phyloP scores from a whole-genome alignment of 208 protist species.

The Trypanosoma brucei region DNA sequence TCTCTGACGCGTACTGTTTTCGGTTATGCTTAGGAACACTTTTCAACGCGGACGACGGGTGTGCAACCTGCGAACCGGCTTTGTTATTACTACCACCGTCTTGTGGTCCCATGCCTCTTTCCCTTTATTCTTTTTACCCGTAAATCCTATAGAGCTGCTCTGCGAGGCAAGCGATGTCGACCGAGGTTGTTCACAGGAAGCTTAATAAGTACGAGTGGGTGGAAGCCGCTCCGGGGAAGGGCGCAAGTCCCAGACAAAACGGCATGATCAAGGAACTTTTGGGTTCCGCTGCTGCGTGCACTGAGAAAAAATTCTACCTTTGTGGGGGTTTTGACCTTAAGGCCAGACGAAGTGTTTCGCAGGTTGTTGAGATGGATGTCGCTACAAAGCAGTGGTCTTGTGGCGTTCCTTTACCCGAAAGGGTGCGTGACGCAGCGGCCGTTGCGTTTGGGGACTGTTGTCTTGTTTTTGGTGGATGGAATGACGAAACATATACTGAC shows the following conservation, averaged over 20 bases:
- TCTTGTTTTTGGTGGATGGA: constrained; percentile 36
- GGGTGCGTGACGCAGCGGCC: constrained; percentile 22
- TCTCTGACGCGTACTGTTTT: too few relatives aligned
- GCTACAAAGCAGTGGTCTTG: constrained; percentile 30
- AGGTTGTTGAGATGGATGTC: constrained; percentile 32
- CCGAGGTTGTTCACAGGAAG: constrained; percentile 22
- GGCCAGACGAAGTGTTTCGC: constrained; percentile 20
- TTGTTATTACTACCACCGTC: too few relatives aligned
- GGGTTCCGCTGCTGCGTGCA: constrained; percentile 19
- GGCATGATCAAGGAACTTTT: constrained; percentile 17
- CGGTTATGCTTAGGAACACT: too few relatives aligned
- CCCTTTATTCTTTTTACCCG: constrained; percentile 12
- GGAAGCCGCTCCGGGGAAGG: constrained; percentile 15
- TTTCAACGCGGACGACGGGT: too few relatives aligned
- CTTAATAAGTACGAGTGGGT: constrained; percentile 30
- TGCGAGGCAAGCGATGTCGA: constrained; percentile 4
- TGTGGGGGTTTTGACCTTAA: constrained; percentile 35
- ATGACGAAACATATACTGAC: constrained; percentile 28
- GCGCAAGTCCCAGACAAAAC: constrained; percentile 1
- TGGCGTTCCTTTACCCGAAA: constrained; percentile 22
- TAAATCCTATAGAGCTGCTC: constrained; percentile 1
- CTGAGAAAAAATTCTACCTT: constrained; percentile 25
- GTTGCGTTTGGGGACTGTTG: constrained; percentile 36
- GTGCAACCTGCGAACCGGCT: too few relatives aligned
- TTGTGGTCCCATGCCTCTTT: constrained; percentile 10